Conservation (phyloP, 495 filamentous ascomycete species). For the Hypoxylon fragiforme region DNA sequence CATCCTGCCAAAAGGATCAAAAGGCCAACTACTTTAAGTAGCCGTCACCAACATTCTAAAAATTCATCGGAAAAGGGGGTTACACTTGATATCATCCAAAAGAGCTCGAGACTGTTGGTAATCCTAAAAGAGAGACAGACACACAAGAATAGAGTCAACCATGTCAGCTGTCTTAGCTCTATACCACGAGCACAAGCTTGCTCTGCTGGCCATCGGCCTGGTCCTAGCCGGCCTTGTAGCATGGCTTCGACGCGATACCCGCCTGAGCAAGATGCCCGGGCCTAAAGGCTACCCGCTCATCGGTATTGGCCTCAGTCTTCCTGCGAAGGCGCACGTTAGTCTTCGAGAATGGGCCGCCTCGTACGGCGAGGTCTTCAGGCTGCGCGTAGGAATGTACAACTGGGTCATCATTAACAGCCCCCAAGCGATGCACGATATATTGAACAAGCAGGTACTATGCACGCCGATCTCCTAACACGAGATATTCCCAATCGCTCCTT, state of each 20-base stretch:
- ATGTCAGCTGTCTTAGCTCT: neutral
- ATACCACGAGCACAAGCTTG: neutral
- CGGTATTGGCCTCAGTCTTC: slow-evolving; percentile 32
- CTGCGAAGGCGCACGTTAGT: slow-evolving; percentile 9
- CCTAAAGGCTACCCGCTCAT: slow-evolving; percentile 30
- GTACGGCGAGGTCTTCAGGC: slow-evolving; percentile 43
- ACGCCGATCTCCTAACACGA: no score
- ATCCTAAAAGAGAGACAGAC: no score
- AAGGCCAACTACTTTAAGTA: no score
- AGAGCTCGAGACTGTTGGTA: no score
- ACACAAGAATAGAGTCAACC: neutral
- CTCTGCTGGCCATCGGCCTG: neutral
- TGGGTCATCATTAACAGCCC: slow-evolving; percentile 49
- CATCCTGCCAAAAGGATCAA: no score
- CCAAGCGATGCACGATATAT: slow-evolving; percentile 43
- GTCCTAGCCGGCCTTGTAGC: neutral
- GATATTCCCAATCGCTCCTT: no score
- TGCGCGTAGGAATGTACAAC: slow-evolving; percentile 46
- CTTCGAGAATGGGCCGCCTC: slow-evolving; percentile 33
- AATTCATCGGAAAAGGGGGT: no score
- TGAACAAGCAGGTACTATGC: slow-evolving; percentile 40
- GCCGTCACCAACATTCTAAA: no score
- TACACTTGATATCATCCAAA: no score
- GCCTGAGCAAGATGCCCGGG: slow-evolving; percentile 25
- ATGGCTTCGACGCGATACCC: slow-evolving; percentile 25